These are phyloP conservation scores for Syncephalastrum racemosum DNA, from an alignment of 371 early-diverging fungal genomes.

Conservation along the genomic window DNA sequence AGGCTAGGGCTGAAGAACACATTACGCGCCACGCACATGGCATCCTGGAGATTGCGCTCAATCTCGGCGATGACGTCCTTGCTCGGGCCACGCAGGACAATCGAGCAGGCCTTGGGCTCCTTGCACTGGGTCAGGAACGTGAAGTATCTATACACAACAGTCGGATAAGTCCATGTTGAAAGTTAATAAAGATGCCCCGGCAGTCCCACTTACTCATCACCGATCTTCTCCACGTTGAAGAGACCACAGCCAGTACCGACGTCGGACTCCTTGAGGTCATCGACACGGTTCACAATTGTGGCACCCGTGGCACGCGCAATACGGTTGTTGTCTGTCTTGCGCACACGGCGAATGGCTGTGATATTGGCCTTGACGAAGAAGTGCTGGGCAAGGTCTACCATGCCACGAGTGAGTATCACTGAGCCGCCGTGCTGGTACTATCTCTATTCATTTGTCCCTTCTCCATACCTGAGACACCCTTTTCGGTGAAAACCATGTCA, in stretches of 20 bases:
- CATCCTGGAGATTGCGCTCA: slow-evolving; percentile 99
- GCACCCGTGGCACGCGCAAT: slow-evolving; percentile 98
- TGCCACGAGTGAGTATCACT: slow-evolving; percentile 14
- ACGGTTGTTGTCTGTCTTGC: slow-evolving; percentile 99
- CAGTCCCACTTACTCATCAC: slow-evolving; percentile 88
- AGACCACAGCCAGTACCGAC: slow-evolving; percentile 96
- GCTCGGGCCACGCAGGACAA: slow-evolving; percentile 97
- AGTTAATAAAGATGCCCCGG: slow-evolving; percentile 10
- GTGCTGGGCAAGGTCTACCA: slow-evolving; percentile 93
- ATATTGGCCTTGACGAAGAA: slow-evolving; percentile 97
- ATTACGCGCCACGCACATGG: slow-evolving; percentile 98
- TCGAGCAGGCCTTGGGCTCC: slow-evolving; percentile 98
- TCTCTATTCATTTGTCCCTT: slow-evolving; percentile 19
- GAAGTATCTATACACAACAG: slow-evolving; percentile 66
- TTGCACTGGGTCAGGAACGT: slow-evolving; percentile 94
- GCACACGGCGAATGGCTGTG: slow-evolving; percentile 98
- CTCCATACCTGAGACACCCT: slow-evolving; percentile 92
- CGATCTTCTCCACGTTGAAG: slow-evolving; percentile 97
- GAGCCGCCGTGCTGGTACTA: slow-evolving; percentile 6
- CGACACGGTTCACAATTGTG: slow-evolving; percentile 96
- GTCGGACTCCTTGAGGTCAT: slow-evolving; percentile 94
- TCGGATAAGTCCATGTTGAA: background rate
- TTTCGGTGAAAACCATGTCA: slow-evolving; percentile 99
- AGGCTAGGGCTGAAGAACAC: slow-evolving; percentile 93
- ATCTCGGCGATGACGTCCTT: slow-evolving; percentile 99